Evolutionary conservation across 2,329 filamentous ascomycete genomes (phyloP).

Genomic region (Cercospora zeae-maydis): DNA sequence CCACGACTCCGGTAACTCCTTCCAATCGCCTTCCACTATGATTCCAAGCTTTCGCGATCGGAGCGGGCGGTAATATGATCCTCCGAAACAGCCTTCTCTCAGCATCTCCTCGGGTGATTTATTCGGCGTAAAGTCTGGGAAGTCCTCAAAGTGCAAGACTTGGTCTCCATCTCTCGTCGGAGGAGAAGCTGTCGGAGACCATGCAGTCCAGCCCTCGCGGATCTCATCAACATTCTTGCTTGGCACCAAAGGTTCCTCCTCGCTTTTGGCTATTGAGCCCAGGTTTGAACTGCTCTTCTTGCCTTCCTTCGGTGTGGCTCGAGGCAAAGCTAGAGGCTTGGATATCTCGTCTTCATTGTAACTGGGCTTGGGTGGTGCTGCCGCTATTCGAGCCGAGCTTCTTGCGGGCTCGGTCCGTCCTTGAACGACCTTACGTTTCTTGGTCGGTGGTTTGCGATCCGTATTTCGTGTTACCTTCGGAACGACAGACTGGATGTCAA

Average conservation of each 20-base stretch:
- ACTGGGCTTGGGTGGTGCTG: slow-evolving; percentile 34
- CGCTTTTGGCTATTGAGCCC: slow-evolving; percentile 7
- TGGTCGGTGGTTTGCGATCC: slow-evolving; percentile 32
- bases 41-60: slow-evolving; percentile 43
- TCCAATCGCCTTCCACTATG: slow-evolving; percentile 47
- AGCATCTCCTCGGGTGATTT: slow-evolving; percentile 53
- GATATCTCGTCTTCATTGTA: slow-evolving; percentile 41
- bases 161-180: slow-evolving; percentile 44
- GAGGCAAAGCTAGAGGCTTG: slow-evolving; percentile 24
- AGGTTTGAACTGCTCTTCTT: slow-evolving; percentile 3
- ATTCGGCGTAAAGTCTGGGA: slow-evolving; percentile 50
- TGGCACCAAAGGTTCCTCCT: slow-evolving; percentile 26
- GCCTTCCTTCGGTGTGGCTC: slow-evolving; percentile 21
- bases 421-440: slow-evolving; percentile 41
- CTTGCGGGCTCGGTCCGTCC: slow-evolving; percentile 39
- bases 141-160: slow-evolving; percentile 47
- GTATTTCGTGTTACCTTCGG: slow-evolving; percentile 19
- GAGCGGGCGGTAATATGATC: slow-evolving; percentile 51
- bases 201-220: slow-evolving; percentile 44
- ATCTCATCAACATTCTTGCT: slow-evolving; percentile 35
- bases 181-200: slow-evolving; percentile 40
- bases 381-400: slow-evolving; percentile 49
- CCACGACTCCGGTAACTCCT: slow-evolving; percentile 45
- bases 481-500: slow-evolving; percentile 42
- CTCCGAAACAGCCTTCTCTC: slow-evolving; percentile 53